Percentiles rank a stretch among this genome's conserved stretches.
Evolutionary conservation across 1,284 basidiomycete species (phyloP).

Genomic region (Tilletia caries): DNA sequence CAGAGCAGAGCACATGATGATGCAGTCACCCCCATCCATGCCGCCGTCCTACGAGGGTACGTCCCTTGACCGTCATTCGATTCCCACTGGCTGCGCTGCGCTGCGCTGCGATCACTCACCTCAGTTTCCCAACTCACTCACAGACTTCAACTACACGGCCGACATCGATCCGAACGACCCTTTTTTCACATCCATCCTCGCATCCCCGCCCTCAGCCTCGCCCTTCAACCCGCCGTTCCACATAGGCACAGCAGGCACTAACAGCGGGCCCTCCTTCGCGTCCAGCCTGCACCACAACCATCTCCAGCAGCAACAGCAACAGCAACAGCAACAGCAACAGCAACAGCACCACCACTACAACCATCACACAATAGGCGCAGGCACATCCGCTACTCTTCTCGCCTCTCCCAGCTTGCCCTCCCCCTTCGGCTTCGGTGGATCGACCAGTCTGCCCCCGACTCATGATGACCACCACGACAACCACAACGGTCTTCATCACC

Average conservation of each 20-base stretch:
- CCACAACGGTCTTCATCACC: background rate
- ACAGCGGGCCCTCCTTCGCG: background rate
- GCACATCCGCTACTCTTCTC: background rate
- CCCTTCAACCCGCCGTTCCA: conserved; percentile 2
- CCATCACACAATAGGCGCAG: background rate
- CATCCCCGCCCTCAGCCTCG: background rate
- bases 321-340: background rate
- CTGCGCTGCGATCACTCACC: background rate
- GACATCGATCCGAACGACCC: conserved; percentile 10
- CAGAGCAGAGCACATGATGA: too few species aligned
- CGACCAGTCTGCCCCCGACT: background rate
- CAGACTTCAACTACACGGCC: conserved; percentile 12
- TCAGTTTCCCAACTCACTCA: background rate
- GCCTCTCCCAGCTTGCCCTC: conserved; percentile 4
- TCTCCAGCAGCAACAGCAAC: background rate
- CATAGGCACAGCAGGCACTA: background rate
- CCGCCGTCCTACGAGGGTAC: conserved; percentile 11
- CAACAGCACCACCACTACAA: background rate
- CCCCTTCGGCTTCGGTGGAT: background rate
- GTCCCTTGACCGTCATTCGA: background rate
- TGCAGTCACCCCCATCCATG: conserved; percentile 7
- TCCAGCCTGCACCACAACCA: background rate
- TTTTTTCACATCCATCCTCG: conserved; percentile 4
- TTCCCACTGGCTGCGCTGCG: background rate
- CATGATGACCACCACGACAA: background rate